Base-by-base conservation (phyloP, 1,284 basidiomycete species). In the Ganoderma lingzhi region DNA sequence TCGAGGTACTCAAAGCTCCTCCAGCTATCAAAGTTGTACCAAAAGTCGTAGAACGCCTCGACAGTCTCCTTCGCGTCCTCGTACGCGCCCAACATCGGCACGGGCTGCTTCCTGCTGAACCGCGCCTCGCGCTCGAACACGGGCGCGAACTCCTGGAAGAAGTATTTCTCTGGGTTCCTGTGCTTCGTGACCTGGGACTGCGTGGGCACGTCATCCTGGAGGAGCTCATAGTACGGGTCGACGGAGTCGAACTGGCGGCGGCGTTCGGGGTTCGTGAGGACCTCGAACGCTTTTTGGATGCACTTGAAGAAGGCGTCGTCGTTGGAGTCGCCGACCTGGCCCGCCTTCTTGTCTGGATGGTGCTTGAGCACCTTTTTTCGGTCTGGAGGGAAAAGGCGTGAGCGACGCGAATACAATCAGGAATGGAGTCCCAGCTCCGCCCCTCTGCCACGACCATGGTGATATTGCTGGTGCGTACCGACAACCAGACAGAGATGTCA, bases 221-320 rank as follows among this genome's bases (percentile, higher is more conserved):
- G 84, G 64, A 90, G 89, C 58, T 89, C 80, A 77, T 89, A 92
- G 70, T 86, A 79, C 65, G 95, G 94, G 82, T 99, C 97, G 69
- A 97, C 94, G 1, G 96, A 98, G 84, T 99, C 98, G 82, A 98
- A 99, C 82, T 99, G 96, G 63, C 95, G 91, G 73, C 96, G 92
- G 77, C 92, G 92, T 79, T 98, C 96, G 23, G 90, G 81, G 83
- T 97, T 88, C 69, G 91, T 93, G 64, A 99, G 91, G 56, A 96
- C 92, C 77, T 99, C 97, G 82, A 94, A 90, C 28, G 97, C 96
- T 82, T 99, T 99, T 83, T 95, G 93, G 76, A 99, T 98, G 80
- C 97, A 99, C 84, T 99, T 99, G 94, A 99, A 99, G 88, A 99
- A 99, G 4, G 92, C 92, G 79, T 99, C 97, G 83, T 99, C 97